Evolutionary conservation across 2,329 filamentous ascomycete species (phyloP).

Genomic region (Cladophialophora bantiana): DNA sequence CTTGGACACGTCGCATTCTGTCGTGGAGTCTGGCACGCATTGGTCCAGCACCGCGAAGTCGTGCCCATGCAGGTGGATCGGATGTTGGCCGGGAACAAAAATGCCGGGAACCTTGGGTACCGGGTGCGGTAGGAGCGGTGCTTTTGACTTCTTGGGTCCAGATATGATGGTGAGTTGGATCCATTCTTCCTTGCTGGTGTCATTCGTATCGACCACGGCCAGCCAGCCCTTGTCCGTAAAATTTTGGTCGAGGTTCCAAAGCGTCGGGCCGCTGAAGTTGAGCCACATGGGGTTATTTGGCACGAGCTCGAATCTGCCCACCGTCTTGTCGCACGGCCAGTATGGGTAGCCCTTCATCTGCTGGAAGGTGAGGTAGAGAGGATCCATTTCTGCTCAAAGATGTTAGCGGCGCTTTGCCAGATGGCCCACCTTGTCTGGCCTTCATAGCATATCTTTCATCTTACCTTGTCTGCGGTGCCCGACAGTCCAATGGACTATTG

Average conservation of each 20-base stretch:
- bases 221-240: slow-evolving; percentile 6
- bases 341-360: background rate
- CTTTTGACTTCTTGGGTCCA: slow-evolving; percentile 1
- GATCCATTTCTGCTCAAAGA: background rate
- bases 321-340: slow-evolving; percentile 5
- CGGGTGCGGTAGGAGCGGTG: slow-evolving; percentile 9
- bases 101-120: slow-evolving; percentile 9
- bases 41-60: slow-evolving; percentile 70
- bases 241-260: slow-evolving; percentile 3
- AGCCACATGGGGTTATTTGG: slow-evolving; percentile 17
- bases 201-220: slow-evolving; percentile 1
- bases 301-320: slow-evolving; percentile 5
- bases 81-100: slow-evolving; percentile 51
- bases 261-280: slow-evolving; percentile 13
- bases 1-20: slow-evolving; percentile 61
- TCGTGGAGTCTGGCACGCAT: slow-evolving; percentile 44
- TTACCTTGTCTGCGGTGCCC: background rate
- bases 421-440: background rate
- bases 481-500: slow-evolving; percentile 26
- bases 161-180: slow-evolving; percentile 12
- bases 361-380: slow-evolving; percentile 5
- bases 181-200: background rate
- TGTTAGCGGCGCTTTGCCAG: background rate
- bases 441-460: background rate
- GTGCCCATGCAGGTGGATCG: slow-evolving; percentile 73